phyloP scores from a whole-genome alignment of 345 rosid species.

The Clarkia xantiana region DNA sequence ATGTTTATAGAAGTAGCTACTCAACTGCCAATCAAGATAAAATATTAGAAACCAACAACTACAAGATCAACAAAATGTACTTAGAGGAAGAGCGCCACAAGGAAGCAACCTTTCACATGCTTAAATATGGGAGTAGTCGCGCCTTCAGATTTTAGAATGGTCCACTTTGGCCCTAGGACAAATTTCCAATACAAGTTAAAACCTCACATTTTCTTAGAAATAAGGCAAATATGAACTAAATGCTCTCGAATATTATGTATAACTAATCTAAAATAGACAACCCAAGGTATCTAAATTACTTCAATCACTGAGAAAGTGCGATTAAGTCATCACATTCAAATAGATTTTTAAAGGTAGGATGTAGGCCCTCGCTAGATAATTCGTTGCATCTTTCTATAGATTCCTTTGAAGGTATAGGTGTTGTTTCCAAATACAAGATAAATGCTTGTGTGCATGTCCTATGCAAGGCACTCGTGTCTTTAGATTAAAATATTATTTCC shows the following conservation, averaged over 20 bases:
- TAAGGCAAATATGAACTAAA: not conserved
- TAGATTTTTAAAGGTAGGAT: constrained; percentile 67
- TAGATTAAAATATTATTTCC: constrained; percentile 67
- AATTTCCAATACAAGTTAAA: constrained; percentile 12
- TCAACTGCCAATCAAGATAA: constrained; percentile 15
- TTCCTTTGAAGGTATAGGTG: constrained; percentile 73
- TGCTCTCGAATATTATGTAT: no score
- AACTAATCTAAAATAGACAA: no score
- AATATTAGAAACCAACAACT: not conserved
- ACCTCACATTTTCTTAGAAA: not conserved
- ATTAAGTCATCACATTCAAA: constrained; percentile 73
- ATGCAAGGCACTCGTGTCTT: constrained; percentile 53
- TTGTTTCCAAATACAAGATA: constrained; percentile 73
- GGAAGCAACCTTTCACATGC: constrained; percentile 37
- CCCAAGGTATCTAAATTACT: constrained; percentile 48
- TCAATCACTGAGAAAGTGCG: constrained; percentile 77
- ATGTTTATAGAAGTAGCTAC: constrained; percentile 18
- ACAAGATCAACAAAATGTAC: not conserved
- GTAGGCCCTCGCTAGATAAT: constrained; percentile 72
- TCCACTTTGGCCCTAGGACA: constrained; percentile 79
- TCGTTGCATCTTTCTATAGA: constrained; percentile 78
- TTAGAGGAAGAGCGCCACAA: not conserved
- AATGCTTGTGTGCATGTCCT: constrained; percentile 74
- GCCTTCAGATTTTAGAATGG: constrained; percentile 94
- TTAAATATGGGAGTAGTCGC: constrained; percentile 75